Conservation (phyloP, 83 land plant genomes). For the Thuja plicata region DNA sequence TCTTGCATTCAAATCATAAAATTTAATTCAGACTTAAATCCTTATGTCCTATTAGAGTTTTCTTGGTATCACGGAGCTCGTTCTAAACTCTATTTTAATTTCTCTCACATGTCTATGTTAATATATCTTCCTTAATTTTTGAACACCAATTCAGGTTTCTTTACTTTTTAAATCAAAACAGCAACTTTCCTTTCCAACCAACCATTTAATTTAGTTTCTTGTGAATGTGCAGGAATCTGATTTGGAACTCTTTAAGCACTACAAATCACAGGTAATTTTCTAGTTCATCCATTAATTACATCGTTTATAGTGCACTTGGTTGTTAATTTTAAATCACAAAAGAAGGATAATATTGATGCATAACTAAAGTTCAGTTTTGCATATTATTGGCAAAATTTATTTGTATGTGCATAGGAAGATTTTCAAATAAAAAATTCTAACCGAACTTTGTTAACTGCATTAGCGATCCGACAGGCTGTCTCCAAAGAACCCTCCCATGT, state of each 20-base stretch:
- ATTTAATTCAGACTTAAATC: background rate
- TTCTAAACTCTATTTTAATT: background rate
- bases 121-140: background rate
- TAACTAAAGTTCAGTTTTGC: background rate
- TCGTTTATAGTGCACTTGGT: background rate
- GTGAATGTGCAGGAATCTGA: constrained; percentile 5
- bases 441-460: background rate
- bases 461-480: background rate
- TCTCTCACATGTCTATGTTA: background rate
- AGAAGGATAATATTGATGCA: background rate
- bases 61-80: background rate
- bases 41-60: background rate
- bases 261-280: background rate
- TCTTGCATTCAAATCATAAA: background rate
- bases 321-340: background rate
- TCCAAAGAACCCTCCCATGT: constrained; percentile 5
- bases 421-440: background rate
- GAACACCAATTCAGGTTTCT: background rate
- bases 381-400: background rate
- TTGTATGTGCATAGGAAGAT: background rate
- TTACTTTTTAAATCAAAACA: background rate
- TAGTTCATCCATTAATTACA: background rate
- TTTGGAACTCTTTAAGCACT: background rate
- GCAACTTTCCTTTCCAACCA: background rate
- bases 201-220: background rate